Conservation (phyloP, 2,329 filamentous ascomycete species). For the Pseudogymnoascus verrucosus region DNA sequence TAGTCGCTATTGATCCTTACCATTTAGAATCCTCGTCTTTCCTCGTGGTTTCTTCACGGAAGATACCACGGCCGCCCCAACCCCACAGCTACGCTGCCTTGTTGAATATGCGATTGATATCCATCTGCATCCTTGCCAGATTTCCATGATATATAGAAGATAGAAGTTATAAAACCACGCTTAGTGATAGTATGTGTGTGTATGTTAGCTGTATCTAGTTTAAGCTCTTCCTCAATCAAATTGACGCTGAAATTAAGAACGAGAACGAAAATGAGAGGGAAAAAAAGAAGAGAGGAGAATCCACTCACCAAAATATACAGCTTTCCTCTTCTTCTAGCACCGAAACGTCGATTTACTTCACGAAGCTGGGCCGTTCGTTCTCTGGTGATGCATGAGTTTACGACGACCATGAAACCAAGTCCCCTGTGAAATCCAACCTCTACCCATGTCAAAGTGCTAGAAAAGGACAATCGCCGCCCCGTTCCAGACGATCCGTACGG, state of each 20-base stretch:
- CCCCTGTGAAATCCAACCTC: not conserved
- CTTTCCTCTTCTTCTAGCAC: not conserved
- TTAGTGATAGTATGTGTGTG: not conserved
- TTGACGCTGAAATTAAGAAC: not conserved
- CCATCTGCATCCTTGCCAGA: not conserved
- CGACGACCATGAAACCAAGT: not conserved
- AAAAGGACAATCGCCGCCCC: not conserved
- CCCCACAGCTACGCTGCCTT: not conserved
- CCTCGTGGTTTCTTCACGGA: not conserved
- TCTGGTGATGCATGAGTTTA: not conserved
- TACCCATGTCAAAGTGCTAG: not conserved
- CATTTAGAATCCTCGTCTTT: not conserved
- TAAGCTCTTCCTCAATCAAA: not conserved
- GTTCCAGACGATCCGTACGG: not conserved
- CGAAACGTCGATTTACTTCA: not conserved
- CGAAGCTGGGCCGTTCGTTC: not conserved
- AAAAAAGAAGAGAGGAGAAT: not conserved
- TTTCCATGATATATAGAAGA: not conserved
- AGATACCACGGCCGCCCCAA: not conserved
- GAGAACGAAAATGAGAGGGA: not conserved
- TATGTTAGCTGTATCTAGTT: not conserved
- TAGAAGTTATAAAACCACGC: not conserved
- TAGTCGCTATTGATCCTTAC: not conserved
- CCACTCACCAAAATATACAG: not conserved
- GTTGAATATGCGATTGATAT: not conserved